Base-by-base conservation (phyloP, 768 basidiomycete species). In the Leccinum subtestaceum region DNA sequence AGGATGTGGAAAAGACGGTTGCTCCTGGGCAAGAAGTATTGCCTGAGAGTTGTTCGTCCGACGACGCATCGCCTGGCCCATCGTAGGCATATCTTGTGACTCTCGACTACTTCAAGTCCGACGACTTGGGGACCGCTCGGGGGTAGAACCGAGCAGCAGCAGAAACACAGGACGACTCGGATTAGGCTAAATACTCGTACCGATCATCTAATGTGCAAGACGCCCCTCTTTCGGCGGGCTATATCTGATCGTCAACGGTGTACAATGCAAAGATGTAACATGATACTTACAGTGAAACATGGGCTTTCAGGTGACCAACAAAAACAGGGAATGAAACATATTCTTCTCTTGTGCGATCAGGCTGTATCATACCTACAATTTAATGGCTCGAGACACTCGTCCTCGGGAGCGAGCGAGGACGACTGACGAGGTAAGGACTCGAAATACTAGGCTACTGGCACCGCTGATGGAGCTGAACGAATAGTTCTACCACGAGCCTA, bases 1-100 rank as follows among this genome's bases (percentile, higher is more conserved):
- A 57, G 62, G 58, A 57, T 31, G 23, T 40, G 48, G 49, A 56
- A 36, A 55, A 49, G 11, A 6, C 4, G 29, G 10, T 32, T 6
- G 17, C 47, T 45, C 53, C 49, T 15, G 53, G 9, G 47, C 36
- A 50, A 40, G 40, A 31, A 32, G 32, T 25, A 49, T 27, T 31
- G 5, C 10, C 32, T 5, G 55, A 23, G 52, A 46, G 56, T 34
- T 29, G 34, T 31, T 45, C 38, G 21, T 40, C 50, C 46, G 19
- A 34, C 25, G 38, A n/a, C 40, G 47, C 46, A 29, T 48, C 34
- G 2, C 38, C 58, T 48, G 57, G 34, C 25, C 38, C 21, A 34
- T 48, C 61, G 31, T 56, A 56, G 40, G n/a, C 19, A 50, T 13
- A 25, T 29, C 36, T 2, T 15, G 23, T 21, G 23, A 15, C 13